These are phyloP conservation scores for Amanita subjunquillea DNA, from an alignment of 768 basidiomycete genomes.

Conservation along the genomic window DNA sequence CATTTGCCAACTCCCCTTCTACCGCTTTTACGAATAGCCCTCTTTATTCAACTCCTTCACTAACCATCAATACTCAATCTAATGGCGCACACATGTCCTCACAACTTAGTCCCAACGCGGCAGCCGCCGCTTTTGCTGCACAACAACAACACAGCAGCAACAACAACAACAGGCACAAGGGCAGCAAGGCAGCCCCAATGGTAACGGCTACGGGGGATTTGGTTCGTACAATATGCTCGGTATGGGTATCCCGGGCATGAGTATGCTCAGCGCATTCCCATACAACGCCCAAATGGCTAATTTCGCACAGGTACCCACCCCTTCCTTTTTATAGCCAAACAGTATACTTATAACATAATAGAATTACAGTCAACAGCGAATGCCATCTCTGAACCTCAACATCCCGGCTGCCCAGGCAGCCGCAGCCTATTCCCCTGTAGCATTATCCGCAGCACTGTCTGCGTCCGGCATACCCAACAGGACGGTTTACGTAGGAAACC, in stretches of 20 bases:
- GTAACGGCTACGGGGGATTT: slow-evolving; percentile 44
- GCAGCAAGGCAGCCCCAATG: slow-evolving; percentile 36
- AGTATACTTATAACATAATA: slow-evolving; percentile 17
- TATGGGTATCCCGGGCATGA: slow-evolving; percentile 71
- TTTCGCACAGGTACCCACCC: slow-evolving; percentile 46
- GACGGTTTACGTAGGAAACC: slow-evolving; percentile 95
- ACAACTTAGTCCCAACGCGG: slow-evolving; percentile 64
- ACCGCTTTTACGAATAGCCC: slow-evolving; percentile 42
- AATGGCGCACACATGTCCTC: slow-evolving; percentile 39
- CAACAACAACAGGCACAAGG: slow-evolving; percentile 35
- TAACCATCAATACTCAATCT: slow-evolving; percentile 54
- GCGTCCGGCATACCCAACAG: slow-evolving; percentile 66
- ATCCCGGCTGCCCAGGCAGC: slow-evolving; percentile 57
- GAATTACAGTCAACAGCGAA: slow-evolving; percentile 45
- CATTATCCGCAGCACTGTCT: slow-evolving; percentile 54
- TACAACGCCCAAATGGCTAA: slow-evolving; percentile 63
- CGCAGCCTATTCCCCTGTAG: slow-evolving; percentile 64
- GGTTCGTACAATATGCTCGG: slow-evolving; percentile 70
- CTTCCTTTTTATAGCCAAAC: neutral
- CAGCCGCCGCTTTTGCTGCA: slow-evolving; percentile 36
- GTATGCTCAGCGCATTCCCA: slow-evolving; percentile 62
- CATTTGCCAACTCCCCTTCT: slow-evolving; percentile 39
- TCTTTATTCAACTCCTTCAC: slow-evolving; percentile 64
- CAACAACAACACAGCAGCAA: slow-evolving; percentile 37
- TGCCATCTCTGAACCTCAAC: slow-evolving; percentile 54